Evolutionary conservation across 2,329 filamentous ascomycete genomes (phyloP), one percentile per base, ranked within the genome.

Genomic region (Talaromyces verruculosus): DNA sequence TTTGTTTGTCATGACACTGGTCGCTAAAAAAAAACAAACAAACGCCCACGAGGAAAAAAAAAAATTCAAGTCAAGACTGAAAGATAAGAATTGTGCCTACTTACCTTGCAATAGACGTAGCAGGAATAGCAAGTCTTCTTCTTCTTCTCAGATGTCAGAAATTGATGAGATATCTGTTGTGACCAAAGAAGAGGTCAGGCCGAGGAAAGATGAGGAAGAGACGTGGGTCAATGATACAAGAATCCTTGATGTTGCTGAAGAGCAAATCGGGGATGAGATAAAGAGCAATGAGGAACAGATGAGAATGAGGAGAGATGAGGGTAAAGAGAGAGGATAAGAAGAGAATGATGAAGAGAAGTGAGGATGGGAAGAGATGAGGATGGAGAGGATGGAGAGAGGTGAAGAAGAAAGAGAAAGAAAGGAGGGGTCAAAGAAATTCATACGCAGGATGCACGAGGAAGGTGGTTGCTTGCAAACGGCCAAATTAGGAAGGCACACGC

Each of bases 401-500:
- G 35, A 25, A 15, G 33, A 22, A 39, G 19, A 8, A 33, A 55
- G n/a, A 47, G 28, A 45, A 45, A 39, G 33, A 45, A 17, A 35
- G n/a, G n/a, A 55, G 8, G 17, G 51, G 10, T 35, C 51, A 55
- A 55, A 55, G 28, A 13, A 35, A 19, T 19, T 55, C 30, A 28
- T 51, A 17, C 10, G 30, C 22, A 51, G 43, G 39, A 59, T 7
- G 17, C 41, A 53, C 7, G 25, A 53, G 15, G 49, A 7, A 53
- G n/a, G 28, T 22, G 8, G 11, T 35, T 33, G 51, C 25, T 33
- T 57, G 60, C 61, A 55, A 63, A 63, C 61, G 45, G 13, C 30
- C 58, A 45, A 22, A 57, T 22, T 15, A 37, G 58, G 64, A 66
- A 66, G 64, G 60, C 64, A 25, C 59, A 22, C n/a, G 22, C 33